These are phyloP conservation scores for Puccinia novopanici DNA, from an alignment of 1,284 basidiomycete species.

Conservation along the genomic window DNA sequence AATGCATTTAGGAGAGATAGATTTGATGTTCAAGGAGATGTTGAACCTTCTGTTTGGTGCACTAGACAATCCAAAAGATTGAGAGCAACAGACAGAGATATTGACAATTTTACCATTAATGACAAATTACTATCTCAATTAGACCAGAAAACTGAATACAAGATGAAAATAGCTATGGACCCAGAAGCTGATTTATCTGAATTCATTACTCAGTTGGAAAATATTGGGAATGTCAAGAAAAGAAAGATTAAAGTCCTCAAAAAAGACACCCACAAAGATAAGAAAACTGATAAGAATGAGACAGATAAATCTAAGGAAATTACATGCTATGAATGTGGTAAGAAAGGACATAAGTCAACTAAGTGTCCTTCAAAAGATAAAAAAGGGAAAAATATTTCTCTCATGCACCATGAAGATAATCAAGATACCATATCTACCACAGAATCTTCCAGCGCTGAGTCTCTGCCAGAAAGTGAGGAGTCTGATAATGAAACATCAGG, in stretches of 20 bases:
- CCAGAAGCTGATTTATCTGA: neutral
- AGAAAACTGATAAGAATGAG: neutral
- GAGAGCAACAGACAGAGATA: neutral
- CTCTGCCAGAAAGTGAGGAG: neutral
- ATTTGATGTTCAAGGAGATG: too few relatives aligned
- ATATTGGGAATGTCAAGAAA: neutral
- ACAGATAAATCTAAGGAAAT: neutral
- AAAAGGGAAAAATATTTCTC: neutral
- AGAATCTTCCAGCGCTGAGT: neutral
- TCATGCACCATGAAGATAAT: neutral
- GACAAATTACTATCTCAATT: too few relatives aligned
- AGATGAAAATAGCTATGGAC: neutral
- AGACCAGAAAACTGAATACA: neutral
- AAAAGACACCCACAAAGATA: neutral
- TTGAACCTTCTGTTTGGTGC: too few relatives aligned
- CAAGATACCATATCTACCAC: neutral
- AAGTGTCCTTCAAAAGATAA: neutral
- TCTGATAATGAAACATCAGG: neutral
- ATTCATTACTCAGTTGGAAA: neutral
- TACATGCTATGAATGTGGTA: neutral
- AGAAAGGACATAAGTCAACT: conserved; percentile 8
- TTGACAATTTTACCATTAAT: neutral
- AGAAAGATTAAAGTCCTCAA: neutral
- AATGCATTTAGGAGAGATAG: too few relatives aligned
- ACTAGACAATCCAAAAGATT: neutral